phyloP scores from a whole-genome alignment of 176 grass and related monocot genomes.

The Juncus effusus region DNA sequence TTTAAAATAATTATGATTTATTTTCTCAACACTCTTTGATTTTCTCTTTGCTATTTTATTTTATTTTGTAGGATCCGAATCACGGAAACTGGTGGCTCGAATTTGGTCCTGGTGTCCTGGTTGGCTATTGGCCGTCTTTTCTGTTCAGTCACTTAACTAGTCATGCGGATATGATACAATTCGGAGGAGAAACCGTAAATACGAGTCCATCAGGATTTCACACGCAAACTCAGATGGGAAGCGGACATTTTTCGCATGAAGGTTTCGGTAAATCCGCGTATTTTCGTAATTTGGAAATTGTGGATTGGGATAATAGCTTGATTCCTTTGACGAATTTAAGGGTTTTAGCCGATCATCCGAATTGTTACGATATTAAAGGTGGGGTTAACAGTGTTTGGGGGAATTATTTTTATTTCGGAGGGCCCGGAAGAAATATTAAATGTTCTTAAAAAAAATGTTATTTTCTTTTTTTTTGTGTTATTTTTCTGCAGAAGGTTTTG shows the following conservation, averaged over 20 bases:
- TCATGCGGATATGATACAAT: constrained; percentile 90
- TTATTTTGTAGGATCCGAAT: constrained; percentile 59
- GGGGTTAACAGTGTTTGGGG: constrained; percentile 72
- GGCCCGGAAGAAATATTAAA: constrained; percentile 55
- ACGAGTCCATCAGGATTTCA: constrained; percentile 44
- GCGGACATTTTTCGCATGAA: constrained; percentile 63
- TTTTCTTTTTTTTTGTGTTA: background rate
- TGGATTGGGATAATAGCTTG: constrained; percentile 86
- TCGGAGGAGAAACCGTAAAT: constrained; percentile 86
- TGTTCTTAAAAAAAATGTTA: constrained; percentile 32
- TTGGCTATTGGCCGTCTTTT: constrained; percentile 82
- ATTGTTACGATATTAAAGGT: constrained; percentile 82
- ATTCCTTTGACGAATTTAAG: constrained; percentile 60
- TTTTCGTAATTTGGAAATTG: constrained; percentile 84
- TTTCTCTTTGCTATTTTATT: no score
- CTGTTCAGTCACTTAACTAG: constrained; percentile 76
- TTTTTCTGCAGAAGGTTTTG: constrained; percentile 4
- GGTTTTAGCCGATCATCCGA: constrained; percentile 70
- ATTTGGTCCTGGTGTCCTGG: constrained; percentile 68
- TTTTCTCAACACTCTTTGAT: no score
- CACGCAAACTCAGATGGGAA: constrained; percentile 87
- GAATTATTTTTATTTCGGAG: constrained; percentile 93
- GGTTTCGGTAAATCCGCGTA: constrained; percentile 63
- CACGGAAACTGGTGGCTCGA: constrained; percentile 97
- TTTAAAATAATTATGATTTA: no score